phyloP scores from a whole-genome alignment of 2,329 filamentous ascomycete species.

The Nothopassalora personata region DNA sequence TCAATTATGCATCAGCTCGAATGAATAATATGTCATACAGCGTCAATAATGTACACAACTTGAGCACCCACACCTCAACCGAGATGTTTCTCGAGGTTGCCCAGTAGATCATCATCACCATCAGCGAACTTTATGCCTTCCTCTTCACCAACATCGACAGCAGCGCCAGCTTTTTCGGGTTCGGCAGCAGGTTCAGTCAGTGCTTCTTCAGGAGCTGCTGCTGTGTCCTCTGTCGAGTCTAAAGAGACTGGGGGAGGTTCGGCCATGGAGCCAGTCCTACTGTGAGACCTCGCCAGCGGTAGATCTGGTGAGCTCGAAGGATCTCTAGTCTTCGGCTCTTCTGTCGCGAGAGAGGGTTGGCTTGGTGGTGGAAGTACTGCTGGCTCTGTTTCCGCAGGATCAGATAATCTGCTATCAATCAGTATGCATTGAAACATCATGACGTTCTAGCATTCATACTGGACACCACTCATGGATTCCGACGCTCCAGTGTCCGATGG shows the following conservation, averaged over 20 bases:
- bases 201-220: background rate
- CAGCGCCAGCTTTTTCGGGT: constrained; percentile 1
- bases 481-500: constrained; percentile 3
- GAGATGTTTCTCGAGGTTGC: constrained; percentile 27
- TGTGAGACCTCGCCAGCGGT: constrained; percentile 38
- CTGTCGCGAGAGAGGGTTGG: constrained; percentile 9
- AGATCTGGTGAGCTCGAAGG: constrained; percentile 40
- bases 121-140: constrained; percentile 17
- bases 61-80: constrained; percentile 1
- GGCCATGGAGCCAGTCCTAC: constrained; percentile 33
- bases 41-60: background rate
- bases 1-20: background rate
- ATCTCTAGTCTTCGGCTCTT: constrained; percentile 21
- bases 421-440: background rate
- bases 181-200: background rate
- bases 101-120: constrained; percentile 28
- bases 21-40: background rate
- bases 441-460: background rate
- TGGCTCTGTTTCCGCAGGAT: background rate
- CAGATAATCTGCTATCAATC: constrained; percentile 1
- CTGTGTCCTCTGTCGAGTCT: constrained; percentile 1
- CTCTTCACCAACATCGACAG: constrained; percentile 6
- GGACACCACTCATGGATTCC: constrained; percentile 17
- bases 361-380: constrained; percentile 5
- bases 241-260: constrained; percentile 13